Base-by-base conservation (phyloP, 2,329 filamentous ascomycete species). In the Mycosphaerella arachidis region DNA sequence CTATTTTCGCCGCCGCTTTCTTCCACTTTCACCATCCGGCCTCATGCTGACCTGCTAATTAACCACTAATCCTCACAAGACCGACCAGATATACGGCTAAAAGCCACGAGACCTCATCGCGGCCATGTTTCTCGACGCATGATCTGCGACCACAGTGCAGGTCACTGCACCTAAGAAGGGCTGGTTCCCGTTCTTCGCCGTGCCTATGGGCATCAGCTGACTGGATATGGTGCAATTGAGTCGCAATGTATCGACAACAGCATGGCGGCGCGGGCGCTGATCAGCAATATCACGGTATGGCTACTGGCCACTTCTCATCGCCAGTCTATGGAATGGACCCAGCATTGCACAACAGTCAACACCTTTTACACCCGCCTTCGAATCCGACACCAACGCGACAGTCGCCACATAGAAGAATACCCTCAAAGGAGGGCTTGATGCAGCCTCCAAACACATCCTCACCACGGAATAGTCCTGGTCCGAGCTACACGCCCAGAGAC, bases 401-500 rank as follows among this genome's bases (percentile, higher is more conserved):
- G 37, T 55, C 58, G 40, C 57, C 55, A 31, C 62, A 60, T 58
- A 54, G 43, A 45, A 59, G 62, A 50, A 58, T 60, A 13, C 59
- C 58, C 0, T 64, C 65, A 8, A 56, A 55, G n/a, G 63, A 65
- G n/a, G 62, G 57, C 27, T 60, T 63, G 27, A 68, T 68, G 64
- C 66, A 65, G 45, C 66, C 67, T 48, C 64, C 67, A n/a, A 60
- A 27, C 37, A 60, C 54, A 33, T 54, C 62, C 6, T 68, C 67
- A 35, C 67, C 64, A 29, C 57, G 62, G n/a, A 60, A 53, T 46
- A 64, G 61, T 48, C 65, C 67, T 27, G 55, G 48, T 50, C 61
- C 55, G 6, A 51, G 24, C 24, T 78, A 68, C 61, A 70, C 68
- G 46, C 78, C 80, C 6, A 72, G 73, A 56, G 81, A 84, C 67